Evolutionary conservation across 2,329 filamentous ascomycete species (phyloP).

Genomic region (Colletotrichum zoysiae): DNA sequence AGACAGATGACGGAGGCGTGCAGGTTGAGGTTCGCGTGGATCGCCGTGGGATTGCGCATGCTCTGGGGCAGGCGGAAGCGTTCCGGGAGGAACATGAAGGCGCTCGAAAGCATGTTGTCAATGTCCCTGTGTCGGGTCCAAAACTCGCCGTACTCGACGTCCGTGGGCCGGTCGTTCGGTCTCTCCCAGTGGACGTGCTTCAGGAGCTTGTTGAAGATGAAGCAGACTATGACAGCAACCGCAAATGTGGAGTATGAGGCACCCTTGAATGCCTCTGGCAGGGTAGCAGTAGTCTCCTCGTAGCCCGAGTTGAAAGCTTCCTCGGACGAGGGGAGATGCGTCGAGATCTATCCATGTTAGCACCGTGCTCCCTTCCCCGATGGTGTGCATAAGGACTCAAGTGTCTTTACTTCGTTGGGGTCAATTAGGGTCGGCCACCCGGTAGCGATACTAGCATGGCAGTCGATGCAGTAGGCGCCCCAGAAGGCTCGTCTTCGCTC

Average conservation of each 20-base stretch:
- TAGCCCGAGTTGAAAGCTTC: slow-evolving; percentile 78
- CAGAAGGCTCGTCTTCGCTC: slow-evolving; percentile 90
- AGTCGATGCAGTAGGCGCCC: slow-evolving; percentile 84
- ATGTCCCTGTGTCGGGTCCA: slow-evolving; percentile 88
- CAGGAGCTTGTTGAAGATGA: slow-evolving; percentile 85
- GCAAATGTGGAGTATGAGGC: slow-evolving; percentile 77
- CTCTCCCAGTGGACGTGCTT: slow-evolving; percentile 82
- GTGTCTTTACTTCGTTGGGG: slow-evolving; percentile 67
- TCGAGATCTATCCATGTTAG: slow-evolving; percentile 68
- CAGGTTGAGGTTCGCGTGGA: slow-evolving; percentile 89
- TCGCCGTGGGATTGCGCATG: slow-evolving; percentile 76
- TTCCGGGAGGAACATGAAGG: slow-evolving; percentile 83
- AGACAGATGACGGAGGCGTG: slow-evolving; percentile 90
- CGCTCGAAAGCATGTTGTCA: slow-evolving; percentile 83
- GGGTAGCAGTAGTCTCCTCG: slow-evolving; percentile 70
- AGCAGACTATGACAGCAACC: slow-evolving; percentile 78
- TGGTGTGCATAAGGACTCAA: background rate
- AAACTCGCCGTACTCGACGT: slow-evolving; percentile 80
- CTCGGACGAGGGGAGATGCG: slow-evolving; percentile 84
- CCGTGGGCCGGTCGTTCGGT: slow-evolving; percentile 77
- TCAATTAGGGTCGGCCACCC: slow-evolving; percentile 90
- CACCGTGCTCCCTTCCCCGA: background rate
- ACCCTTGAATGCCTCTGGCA: slow-evolving; percentile 75
- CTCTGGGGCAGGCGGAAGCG: slow-evolving; percentile 78
- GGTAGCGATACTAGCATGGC: slow-evolving; percentile 88